These are phyloP conservation scores for Chaetoceros tenuissimus DNA, from an alignment of 108 stramenopile species.

Conservation along the genomic window DNA sequence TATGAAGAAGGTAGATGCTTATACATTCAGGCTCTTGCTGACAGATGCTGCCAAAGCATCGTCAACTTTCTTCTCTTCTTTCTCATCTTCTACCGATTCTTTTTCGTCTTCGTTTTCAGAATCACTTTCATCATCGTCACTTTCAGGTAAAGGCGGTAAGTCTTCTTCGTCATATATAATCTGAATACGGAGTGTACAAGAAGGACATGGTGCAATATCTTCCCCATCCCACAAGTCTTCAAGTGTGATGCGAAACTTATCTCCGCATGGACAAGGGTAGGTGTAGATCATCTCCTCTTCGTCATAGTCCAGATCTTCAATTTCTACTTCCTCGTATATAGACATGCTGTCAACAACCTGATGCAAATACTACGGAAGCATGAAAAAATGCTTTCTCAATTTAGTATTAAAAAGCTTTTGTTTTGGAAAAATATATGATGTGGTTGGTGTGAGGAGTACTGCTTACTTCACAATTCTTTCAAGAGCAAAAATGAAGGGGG, in stretches of 20 bases:
- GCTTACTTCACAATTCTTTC: not conserved
- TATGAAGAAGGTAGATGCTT: no score
- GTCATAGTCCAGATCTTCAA: slow-evolving; percentile 93
- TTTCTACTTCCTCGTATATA: slow-evolving; percentile 94
- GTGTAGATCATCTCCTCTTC: slow-evolving; percentile 62
- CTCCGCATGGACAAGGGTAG: slow-evolving; percentile 98
- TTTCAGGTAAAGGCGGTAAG: slow-evolving; percentile 47
- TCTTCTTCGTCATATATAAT: slow-evolving; percentile 92
- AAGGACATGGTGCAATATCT: slow-evolving; percentile 94
- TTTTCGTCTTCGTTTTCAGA: slow-evolving; percentile 22
- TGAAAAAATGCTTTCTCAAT: no score
- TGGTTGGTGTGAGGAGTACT: slow-evolving; percentile 1
- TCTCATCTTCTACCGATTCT: not conserved
- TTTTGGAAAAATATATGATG: not conserved
- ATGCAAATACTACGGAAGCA: not conserved
- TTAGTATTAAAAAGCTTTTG: not conserved
- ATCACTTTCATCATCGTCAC: slow-evolving; percentile 35
- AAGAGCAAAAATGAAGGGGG: no score
- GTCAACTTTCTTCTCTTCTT: not conserved
- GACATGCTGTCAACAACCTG: no score
- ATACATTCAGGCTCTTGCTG: not conserved
- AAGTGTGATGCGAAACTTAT: slow-evolving; percentile 83
- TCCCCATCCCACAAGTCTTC: slow-evolving; percentile 95
- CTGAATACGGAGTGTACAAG: slow-evolving; percentile 85
- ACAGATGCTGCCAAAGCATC: not conserved